Evolutionary conservation across 306 rosid genomes (phyloP).

Genomic region (Inga laurina): DNA sequence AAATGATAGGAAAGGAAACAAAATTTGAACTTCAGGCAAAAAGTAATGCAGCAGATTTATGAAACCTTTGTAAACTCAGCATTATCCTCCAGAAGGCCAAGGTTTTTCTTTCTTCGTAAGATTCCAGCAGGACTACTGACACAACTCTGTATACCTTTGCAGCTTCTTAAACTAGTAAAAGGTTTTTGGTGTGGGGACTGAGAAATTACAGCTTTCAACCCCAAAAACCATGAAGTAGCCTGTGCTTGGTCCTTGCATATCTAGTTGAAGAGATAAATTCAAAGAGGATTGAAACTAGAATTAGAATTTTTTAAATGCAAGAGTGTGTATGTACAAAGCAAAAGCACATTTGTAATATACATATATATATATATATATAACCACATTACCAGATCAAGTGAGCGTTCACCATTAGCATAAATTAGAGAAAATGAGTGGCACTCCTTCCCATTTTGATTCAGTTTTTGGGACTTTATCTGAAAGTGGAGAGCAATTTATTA

Average conservation of each 20-base stretch:
- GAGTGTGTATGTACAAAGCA: neutral
- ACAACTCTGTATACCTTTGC: conserved; percentile 77
- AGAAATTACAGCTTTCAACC: conserved; percentile 69
- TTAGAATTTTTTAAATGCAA: neutral
- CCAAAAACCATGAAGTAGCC: conserved; percentile 79
- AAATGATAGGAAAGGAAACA: neutral
- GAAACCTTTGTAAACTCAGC: conserved; percentile 72
- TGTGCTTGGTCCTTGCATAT: conserved; percentile 83
- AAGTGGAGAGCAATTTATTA: conserved; percentile 34
- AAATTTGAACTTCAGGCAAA: neutral
- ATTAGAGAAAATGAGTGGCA: conserved; percentile 72
- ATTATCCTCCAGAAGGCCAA: conserved; percentile 72
- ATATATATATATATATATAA: neutral
- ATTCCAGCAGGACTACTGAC: conserved; percentile 83
- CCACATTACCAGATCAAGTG: conserved; percentile 77
- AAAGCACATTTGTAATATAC: neutral
- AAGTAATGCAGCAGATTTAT: neutral
- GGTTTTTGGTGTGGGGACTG: conserved; percentile 53
- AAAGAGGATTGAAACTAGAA: conserved; percentile 20
- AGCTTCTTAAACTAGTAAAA: conserved; percentile 55
- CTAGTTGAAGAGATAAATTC: conserved; percentile 39
- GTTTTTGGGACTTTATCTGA: conserved; percentile 66
- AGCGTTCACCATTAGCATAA: conserved; percentile 68
- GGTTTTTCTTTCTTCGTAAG: conserved; percentile 71
- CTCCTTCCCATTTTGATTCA: conserved; percentile 59